Evolutionary conservation across 371 early-diverging fungal species (phyloP), one percentile per base, ranked within the genome.

Genomic region (Mortierella sp.): DNA sequence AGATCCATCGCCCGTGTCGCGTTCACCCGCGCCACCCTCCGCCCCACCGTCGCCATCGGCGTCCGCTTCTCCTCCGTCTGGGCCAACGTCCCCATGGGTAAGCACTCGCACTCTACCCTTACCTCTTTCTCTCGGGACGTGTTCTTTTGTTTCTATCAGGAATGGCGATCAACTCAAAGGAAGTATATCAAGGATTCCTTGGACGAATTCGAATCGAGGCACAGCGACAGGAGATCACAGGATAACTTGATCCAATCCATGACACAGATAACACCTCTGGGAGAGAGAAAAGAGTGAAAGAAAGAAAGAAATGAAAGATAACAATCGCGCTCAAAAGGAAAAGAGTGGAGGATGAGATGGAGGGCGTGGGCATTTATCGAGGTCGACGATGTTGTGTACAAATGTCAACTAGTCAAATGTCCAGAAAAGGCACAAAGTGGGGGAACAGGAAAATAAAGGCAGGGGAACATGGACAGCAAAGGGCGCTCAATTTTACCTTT

Each of bases 31-130:
- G 87, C 79, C 75, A 74, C 71, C 82, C 69, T 79, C 75, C 88
- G 79, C 73, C 77, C 80, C 72, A 77, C 78, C 75, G 88, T 88
- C 34, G 90, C 89, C 73, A 89, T 89, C 76, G 89, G 78, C 87
- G 48, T 80, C 40, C 85, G 85, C 44, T 88, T 90, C 77, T 82
- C 88, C 34, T 93, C 93, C 22, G 91, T 93, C 71, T 95, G 95
- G 95, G 88, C 92, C 71, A 88, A 91, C 77, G 93, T 95, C 65
- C 93, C 94, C 81, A 91, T 91, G 87, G 94, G 93, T 92, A 91
- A 64, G 79, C 55, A 22, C 2, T 65, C 16, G 26, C 31, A n/a
- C 31, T 31, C 6, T 31, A 6, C 44, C 11, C 11, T 16, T 44
- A 22, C 16, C 47, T 29, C 41, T 10, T 31, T 24, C 14, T 5